A percentile compares a stretch with the other conserved stretches of the same genome.
Conservation (phyloP, 2,329 filamentous ascomycete species). For the Blastomyces emzantsi region DNA sequence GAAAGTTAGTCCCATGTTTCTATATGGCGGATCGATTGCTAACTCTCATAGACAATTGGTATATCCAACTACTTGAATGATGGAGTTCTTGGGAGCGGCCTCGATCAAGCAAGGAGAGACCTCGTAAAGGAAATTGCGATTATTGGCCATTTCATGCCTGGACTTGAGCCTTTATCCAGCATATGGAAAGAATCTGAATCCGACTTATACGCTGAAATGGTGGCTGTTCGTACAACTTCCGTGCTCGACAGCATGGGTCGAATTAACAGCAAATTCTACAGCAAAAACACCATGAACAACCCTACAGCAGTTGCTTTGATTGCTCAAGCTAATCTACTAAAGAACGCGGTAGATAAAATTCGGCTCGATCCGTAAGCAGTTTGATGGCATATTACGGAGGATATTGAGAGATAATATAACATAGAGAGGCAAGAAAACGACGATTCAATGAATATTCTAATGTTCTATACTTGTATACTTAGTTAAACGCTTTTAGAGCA, state of each 20-base stretch:
- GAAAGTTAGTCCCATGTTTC: background rate
- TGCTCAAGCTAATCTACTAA: background rate
- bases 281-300: background rate
- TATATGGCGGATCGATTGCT: background rate
- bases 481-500: background rate
- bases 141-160: conserved; percentile 1
- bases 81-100: background rate
- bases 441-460: background rate
- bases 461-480: background rate
- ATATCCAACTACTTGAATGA: conserved; percentile 2
- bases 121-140: background rate
- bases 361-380: background rate
- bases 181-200: conserved; percentile 3
- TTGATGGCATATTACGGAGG: background rate
- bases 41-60: background rate
- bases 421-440: background rate
- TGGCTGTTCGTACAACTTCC: background rate
- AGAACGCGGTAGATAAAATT: background rate
- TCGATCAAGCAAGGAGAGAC: conserved; percentile 2
- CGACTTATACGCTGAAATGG: background rate
- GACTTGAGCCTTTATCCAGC: background rate
- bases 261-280: background rate
- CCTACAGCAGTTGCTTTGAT: background rate
- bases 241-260: background rate
- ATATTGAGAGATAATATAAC: background rate